phyloP scores from a whole-genome alignment of 306 rosid species.

The Prunus dulcis region DNA sequence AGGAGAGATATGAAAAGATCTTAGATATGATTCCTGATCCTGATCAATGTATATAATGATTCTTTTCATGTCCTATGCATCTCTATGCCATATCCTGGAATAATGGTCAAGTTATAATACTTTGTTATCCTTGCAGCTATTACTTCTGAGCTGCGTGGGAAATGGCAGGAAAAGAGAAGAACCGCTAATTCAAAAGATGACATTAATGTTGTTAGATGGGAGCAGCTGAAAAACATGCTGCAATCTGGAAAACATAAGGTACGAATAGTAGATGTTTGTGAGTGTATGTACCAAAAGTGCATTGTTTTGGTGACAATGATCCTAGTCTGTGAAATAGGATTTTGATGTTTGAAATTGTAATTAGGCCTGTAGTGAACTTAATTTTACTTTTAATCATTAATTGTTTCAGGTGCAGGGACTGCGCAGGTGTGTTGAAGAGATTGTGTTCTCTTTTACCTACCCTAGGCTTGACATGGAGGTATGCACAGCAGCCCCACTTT shows the following conservation, averaged over 20 bases:
- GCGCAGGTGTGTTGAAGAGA: conserved; percentile 77
- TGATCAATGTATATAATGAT: conserved; percentile 56
- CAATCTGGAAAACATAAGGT: conserved; percentile 82
- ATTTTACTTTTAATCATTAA: conserved; percentile 1
- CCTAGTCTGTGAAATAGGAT: neutral
- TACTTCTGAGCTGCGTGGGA: conserved; percentile 80
- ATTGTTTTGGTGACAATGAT: neutral
- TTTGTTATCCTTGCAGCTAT: conserved; percentile 58
- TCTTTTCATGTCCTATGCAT: neutral
- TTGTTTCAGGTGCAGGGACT: conserved; percentile 53
- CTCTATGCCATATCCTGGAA: conserved; percentile 5
- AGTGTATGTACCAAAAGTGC: neutral
- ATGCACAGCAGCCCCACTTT: conserved; percentile 5
- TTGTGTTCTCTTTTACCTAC: conserved; percentile 77
- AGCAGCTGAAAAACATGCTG: conserved; percentile 64
- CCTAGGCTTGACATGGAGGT: conserved; percentile 98
- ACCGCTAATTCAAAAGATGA: conserved; percentile 62
- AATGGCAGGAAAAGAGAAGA: conserved; percentile 71
- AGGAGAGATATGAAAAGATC: conserved; percentile 78
- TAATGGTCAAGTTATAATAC: conserved; percentile 13
- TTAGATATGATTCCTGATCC: conserved; percentile 81
- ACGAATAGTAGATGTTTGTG: conserved; percentile 1
- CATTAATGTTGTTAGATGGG: conserved; percentile 73
- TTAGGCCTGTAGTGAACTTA: neutral
- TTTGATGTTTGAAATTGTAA: neutral